Percentiles rank a stretch among this genome's conserved stretches.
phyloP scores from a whole-genome alignment of 2,329 filamentous ascomycete genomes.

The Coniella lustricola region DNA sequence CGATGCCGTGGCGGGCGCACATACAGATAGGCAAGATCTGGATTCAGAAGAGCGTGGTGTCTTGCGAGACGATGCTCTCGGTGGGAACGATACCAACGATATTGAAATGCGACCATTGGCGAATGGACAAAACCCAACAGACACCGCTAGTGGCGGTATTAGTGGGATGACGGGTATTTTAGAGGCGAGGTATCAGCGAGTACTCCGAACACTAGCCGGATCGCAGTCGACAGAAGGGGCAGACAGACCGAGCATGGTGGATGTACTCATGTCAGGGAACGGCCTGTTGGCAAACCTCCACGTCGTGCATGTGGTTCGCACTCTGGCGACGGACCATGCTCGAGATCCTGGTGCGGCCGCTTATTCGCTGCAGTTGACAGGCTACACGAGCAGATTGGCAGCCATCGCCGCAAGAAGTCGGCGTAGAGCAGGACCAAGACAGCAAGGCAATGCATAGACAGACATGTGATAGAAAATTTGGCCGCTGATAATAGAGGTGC shows the following conservation, averaged over 20 bases:
- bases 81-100: conserved; percentile 32
- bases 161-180: conserved; percentile 16
- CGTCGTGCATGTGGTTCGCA: conserved; percentile 41
- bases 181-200: conserved; percentile 13
- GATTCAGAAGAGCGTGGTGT: conserved; percentile 52
- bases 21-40: conserved; percentile 36
- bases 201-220: conserved; percentile 17
- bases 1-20: conserved; percentile 7
- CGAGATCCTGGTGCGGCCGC: conserved; percentile 32
- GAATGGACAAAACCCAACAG: not conserved
- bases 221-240: conserved; percentile 20
- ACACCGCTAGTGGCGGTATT: conserved; percentile 17
- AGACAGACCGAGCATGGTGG: conserved; percentile 33
- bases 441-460: not conserved
- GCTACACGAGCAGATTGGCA: conserved; percentile 48
- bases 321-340: conserved; percentile 39
- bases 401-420: conserved; percentile 41
- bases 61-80: conserved; percentile 30
- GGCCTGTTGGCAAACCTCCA: conserved; percentile 48
- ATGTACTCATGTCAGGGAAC: conserved; percentile 48
- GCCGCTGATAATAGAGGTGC: not conserved
- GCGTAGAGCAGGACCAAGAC: conserved; percentile 22
- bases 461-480: not conserved
- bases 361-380: conserved; percentile 45
- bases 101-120: conserved; percentile 38